These are phyloP conservation scores for Diversispora epigaea DNA, from an alignment of 192 early-diverging fungal genomes.

Conservation along the genomic window DNA sequence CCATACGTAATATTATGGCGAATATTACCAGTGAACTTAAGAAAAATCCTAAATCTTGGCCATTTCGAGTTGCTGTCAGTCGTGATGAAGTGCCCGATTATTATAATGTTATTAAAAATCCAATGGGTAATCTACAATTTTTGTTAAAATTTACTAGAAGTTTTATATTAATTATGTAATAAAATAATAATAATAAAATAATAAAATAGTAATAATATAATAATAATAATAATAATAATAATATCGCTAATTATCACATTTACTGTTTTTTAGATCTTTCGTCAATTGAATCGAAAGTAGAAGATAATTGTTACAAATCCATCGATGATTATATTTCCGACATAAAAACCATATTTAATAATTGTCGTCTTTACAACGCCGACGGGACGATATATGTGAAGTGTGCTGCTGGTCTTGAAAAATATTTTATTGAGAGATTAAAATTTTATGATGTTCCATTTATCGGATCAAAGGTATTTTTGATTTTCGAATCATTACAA, in stretches of 20 bases:
- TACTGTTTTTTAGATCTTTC: conserved; percentile 53
- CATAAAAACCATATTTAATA: conserved; percentile 89
- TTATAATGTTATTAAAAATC: conserved; percentile 92
- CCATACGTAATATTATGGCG: conserved; percentile 67
- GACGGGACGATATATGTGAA: conserved; percentile 81
- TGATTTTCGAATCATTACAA: no score
- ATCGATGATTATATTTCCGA: conserved; percentile 81
- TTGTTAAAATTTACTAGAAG: background rate
- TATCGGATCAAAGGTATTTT: no score
- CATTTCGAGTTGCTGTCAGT: conserved; percentile 90
- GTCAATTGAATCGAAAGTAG: conserved; percentile 82
- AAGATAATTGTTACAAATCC: conserved; percentile 80
- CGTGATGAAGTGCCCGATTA: conserved; percentile 90
- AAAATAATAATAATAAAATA: no score
- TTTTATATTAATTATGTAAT: background rate
- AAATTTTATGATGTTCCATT: conserved; percentile 5
- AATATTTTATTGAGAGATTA: conserved; percentile 67
- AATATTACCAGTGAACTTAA: conserved; percentile 74
- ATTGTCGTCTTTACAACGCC: conserved; percentile 91
- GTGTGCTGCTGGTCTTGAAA: conserved; percentile 74
- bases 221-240: no score
- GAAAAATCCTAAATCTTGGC: conserved; percentile 84
- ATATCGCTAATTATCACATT: no score
- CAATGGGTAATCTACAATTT: conserved; percentile 64
- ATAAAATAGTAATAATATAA: no score